Percentiles rank a stretch among this genome's conserved stretches.
Evolutionary conservation across 345 rosid species (phyloP).

Genomic region (Melaleuca alternifolia): DNA sequence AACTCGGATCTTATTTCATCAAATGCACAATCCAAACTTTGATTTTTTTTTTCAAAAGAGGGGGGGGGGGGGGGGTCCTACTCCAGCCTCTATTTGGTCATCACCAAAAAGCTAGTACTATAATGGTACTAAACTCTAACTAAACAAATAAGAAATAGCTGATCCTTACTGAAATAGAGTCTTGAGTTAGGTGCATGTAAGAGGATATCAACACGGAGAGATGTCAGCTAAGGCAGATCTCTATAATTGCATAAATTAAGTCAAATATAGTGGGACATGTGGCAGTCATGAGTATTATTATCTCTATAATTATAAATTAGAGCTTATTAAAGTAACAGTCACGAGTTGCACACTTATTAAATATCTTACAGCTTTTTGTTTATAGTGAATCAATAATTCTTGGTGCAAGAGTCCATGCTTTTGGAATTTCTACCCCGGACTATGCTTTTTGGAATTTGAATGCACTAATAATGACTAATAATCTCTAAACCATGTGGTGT

Average conservation of each 20-base stretch:
- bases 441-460: background rate
- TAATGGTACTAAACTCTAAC: background rate
- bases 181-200: background rate
- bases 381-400: background rate
- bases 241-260: background rate
- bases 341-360: background rate
- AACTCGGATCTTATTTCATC: background rate
- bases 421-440: background rate
- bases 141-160: background rate
- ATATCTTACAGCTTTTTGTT: background rate
- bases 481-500: background rate
- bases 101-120: background rate
- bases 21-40: background rate
- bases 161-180: background rate
- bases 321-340: background rate
- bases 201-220: background rate
- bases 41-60: background rate
- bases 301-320: background rate
- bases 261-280: background rate
- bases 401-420: background rate
- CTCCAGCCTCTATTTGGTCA: background rate
- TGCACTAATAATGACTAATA: background rate
- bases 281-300: background rate
- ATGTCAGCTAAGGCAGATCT: background rate
- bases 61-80: no score